A percentile compares a stretch with the other conserved stretches of the same genome.
These are phyloP conservation scores for Scheffersomyces coipomensis DNA, from an alignment of 805 yeast species.

Conservation along the genomic window DNA sequence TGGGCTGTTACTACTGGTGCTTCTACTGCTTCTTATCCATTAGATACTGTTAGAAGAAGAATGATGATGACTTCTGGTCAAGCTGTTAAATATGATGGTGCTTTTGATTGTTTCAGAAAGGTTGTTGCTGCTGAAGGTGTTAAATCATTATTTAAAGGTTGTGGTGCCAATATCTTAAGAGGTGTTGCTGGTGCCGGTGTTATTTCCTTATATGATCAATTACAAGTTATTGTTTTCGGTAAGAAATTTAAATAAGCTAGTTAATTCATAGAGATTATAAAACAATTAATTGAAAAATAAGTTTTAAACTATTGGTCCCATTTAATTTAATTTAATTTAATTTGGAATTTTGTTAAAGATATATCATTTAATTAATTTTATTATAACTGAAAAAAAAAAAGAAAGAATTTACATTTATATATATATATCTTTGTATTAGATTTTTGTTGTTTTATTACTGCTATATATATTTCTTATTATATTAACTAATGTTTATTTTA, in stretches of 20 bases:
- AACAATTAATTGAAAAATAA: too few species aligned
- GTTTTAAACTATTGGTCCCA: too few species aligned
- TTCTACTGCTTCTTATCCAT: conserved; percentile 98
- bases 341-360: too few species aligned
- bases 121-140: conserved; percentile 97
- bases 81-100: conserved; percentile 95
- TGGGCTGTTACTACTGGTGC: conserved; percentile 99
- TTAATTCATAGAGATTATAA: conserved; percentile 7
- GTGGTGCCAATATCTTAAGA: conserved; percentile 99
- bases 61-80: conserved; percentile 99
- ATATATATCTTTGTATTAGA: conserved; percentile 2
- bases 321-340: too few species aligned
- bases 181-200: conserved; percentile 99
- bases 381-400: too few species aligned
- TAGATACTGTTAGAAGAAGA: conserved; percentile 99
- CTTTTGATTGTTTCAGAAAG: conserved; percentile 87
- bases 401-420: too few species aligned
- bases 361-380: too few species aligned
- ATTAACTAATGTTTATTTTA: too few species aligned
- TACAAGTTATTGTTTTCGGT: conserved; percentile 92
- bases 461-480: too few species aligned
- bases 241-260: conserved; percentile 76
- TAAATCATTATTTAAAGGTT: conserved; percentile 93
- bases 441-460: conserved; percentile 2
- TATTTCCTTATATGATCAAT: conserved; percentile 95